Evolutionary conservation across 2,329 filamentous ascomycete genomes (phyloP).

Genomic region (Hypoxylon sp.): DNA sequence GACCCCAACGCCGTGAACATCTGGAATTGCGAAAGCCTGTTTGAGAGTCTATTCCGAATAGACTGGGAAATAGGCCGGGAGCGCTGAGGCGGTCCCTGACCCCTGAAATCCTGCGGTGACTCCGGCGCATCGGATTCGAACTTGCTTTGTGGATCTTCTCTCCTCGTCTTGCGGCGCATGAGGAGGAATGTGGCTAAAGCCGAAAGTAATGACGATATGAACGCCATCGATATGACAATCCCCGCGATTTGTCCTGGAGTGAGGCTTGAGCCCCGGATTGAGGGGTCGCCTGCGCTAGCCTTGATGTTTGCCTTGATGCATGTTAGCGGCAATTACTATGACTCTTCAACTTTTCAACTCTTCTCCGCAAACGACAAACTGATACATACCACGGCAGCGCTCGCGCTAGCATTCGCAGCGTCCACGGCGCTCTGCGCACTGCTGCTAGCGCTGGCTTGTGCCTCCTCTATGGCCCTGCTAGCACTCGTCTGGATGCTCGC

Average conservation of each 20-base stretch:
- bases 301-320: conserved; percentile 15
- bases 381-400: conserved; percentile 26
- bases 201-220: conserved; percentile 30
- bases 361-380: not conserved
- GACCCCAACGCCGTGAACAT: conserved; percentile 11
- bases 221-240: conserved; percentile 26
- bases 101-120: conserved; percentile 9
- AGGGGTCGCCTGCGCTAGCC: conserved; percentile 5
- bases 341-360: not conserved
- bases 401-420: conserved; percentile 21
- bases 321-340: not conserved
- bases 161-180: conserved; percentile 28
- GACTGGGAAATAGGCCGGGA: conserved; percentile 1
- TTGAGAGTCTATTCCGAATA: conserved; percentile 7
- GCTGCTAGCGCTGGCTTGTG: conserved; percentile 24
- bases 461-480: conserved; percentile 26
- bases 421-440: conserved; percentile 28
- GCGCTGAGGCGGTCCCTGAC: not conserved
- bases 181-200: conserved; percentile 33
- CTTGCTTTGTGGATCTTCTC: conserved; percentile 3
- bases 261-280: conserved; percentile 23
- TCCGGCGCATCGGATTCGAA: conserved; percentile 3
- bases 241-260: conserved; percentile 31
- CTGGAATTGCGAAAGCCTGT: not conserved
- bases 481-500: conserved; percentile 24